Conservation (phyloP, 129 eudicot genomes). For the Gnaphalium uliginosum region DNA sequence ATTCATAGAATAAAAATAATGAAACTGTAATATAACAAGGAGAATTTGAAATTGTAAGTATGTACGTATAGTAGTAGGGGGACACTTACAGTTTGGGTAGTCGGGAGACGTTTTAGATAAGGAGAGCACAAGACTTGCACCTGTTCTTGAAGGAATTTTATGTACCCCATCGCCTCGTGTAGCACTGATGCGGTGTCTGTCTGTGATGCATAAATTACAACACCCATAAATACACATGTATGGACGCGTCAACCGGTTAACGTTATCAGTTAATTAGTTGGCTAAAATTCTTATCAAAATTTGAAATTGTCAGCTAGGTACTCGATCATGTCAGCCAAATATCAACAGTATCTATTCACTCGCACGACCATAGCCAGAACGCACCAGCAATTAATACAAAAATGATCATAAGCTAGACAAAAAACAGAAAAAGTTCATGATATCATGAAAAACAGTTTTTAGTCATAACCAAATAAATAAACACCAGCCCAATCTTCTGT, state of each 20-base stretch:
- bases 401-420: neutral
- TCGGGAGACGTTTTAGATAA: constrained; percentile 50
- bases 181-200: constrained; percentile 91
- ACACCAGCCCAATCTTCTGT: too few relatives aligned
- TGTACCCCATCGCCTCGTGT: constrained; percentile 83
- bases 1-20: too few relatives aligned
- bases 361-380: neutral
- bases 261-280: neutral
- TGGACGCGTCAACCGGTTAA: neutral
- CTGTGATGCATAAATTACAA: constrained; percentile 36
- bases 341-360: neutral
- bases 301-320: neutral
- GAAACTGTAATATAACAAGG: neutral
- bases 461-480: neutral
- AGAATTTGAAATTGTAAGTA: neutral
- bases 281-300: neutral
- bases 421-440: neutral
- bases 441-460: neutral
- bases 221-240: neutral
- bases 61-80: neutral
- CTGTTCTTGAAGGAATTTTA: constrained; percentile 84
- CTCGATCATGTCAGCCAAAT: neutral
- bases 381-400: too few relatives aligned
- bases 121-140: constrained; percentile 90
- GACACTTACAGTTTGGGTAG: constrained; percentile 28